Base-by-base conservation (phyloP, 208 protist species). In the Acanthamoeba polyphaga region DNA sequence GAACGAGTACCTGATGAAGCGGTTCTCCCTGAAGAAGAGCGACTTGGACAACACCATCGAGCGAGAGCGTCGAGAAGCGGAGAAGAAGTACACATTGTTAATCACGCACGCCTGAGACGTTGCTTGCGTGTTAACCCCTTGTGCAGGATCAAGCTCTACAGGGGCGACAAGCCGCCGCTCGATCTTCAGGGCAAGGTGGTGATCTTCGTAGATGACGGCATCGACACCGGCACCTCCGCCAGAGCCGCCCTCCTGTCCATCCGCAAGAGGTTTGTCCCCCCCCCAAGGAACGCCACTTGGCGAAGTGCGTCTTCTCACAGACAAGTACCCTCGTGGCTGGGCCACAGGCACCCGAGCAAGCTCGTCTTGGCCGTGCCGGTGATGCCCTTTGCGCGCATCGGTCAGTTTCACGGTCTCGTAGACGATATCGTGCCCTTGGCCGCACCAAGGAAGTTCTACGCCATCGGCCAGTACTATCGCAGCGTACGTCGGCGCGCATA, bases 171-270 rank as follows among this genome's bases (percentile, higher is more conserved):
- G 53, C 80, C 80, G 3, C 22, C 43, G 1, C 80, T 34, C 29
- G 22, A 88, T 24, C 80, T 88, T 12, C 8, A 64, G 3, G 46
- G 29, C n/a, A 88, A 88, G 80, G 34, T 64, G 29, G 80, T 88
- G 24, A 88, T 88, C 43, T 10, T 88, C 13, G 53, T 88, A 0
- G 80, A 88, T 15, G 80, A 88, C 53, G 80, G 80, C 80, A 34
- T 88, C 80, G 80, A 32, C 80, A 88, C 80, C 1, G 80, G 80
- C 13, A 9, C 80, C 32, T 51, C 80, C 4, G 80, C 80, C 51
- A 62, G 29, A 27, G 80, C 80, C 8, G 80, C 80, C 15, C 53
- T 88, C 24, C 46, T 55, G n/a, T 17, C 80, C 53, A 88, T 88
- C 22, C 70, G 70, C n/a, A 78, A 78, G 32, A 78, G 38, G 70